These are phyloP conservation scores for Podaxis mareebaensis DNA, from an alignment of 768 basidiomycete genomes.

Conservation along the genomic window DNA sequence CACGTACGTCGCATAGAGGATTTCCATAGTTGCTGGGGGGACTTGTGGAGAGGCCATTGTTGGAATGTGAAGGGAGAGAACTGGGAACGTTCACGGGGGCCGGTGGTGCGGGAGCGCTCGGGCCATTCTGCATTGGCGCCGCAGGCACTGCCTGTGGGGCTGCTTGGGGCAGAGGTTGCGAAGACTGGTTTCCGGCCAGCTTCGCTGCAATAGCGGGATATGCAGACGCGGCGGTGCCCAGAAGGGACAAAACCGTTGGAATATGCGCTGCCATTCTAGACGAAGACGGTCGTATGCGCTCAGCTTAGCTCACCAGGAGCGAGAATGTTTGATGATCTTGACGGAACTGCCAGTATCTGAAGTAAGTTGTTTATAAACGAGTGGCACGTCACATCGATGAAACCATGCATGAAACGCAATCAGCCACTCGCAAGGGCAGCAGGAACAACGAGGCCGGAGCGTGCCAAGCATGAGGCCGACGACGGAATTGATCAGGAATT, in stretches of 20 bases:
- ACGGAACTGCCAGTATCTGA: slow-evolving; percentile 4
- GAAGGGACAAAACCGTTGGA: slow-evolving; percentile 45
- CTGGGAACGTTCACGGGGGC: slow-evolving; percentile 32
- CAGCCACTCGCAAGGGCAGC: slow-evolving; percentile 18
- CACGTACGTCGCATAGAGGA: slow-evolving; percentile 52
- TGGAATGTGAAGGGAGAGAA: slow-evolving; percentile 27
- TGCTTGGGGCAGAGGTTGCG: slow-evolving; percentile 19
- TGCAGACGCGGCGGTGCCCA: slow-evolving; percentile 24
- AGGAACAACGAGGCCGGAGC: slow-evolving; percentile 38
- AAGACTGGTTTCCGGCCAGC: slow-evolving; percentile 28
- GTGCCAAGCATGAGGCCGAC: slow-evolving; percentile 33
- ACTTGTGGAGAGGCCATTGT: slow-evolving; percentile 25
- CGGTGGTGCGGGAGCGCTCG: slow-evolving; percentile 28
- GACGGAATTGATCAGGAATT: slow-evolving; percentile 22
- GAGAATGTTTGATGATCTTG: slow-evolving; percentile 15
- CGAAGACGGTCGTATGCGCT: slow-evolving; percentile 11
- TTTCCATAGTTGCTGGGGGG: slow-evolving; percentile 32
- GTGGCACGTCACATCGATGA: slow-evolving; percentile 13
- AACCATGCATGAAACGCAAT: slow-evolving; percentile 25
- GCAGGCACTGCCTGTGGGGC: slow-evolving; percentile 27
- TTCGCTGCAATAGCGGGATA: slow-evolving; percentile 28
- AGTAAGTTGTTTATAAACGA: slow-evolving; percentile 32
- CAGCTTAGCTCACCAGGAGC: slow-evolving; percentile 22
- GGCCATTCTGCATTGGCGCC: slow-evolving; percentile 24
- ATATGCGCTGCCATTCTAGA: slow-evolving; percentile 42